Conservation (phyloP, 495 filamentous ascomycete genomes). For the Chaetomidium leptoderma region DNA sequence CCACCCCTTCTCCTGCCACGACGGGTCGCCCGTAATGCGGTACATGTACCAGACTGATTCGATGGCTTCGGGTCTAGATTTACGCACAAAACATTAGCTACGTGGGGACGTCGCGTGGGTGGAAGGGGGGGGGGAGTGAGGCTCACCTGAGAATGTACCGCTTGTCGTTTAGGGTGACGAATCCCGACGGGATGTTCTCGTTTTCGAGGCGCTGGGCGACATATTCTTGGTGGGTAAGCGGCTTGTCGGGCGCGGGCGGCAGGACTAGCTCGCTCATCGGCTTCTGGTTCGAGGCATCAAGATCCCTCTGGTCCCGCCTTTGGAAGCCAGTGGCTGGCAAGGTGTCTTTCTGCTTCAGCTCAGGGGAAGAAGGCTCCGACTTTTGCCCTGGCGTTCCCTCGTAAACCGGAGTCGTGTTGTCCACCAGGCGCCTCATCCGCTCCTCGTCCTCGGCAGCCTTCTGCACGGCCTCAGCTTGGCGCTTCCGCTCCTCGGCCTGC, state of each 20-base stretch:
- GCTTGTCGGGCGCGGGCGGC: conserved; percentile 34
- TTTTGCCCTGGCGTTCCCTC: background rate
- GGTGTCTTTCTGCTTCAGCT: conserved; percentile 13
- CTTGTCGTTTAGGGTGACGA: conserved; percentile 52
- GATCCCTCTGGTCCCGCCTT: background rate
- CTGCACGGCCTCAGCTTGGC: conserved; percentile 10
- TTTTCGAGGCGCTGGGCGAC: conserved; percentile 54
- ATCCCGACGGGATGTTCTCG: conserved; percentile 64
- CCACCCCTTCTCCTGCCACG: conserved; percentile 86
- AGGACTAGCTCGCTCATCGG: conserved; percentile 12
- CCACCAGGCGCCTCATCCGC: conserved; percentile 8
- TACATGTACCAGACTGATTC: conserved; percentile 96
- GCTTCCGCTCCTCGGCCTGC: conserved; percentile 8
- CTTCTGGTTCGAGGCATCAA: background rate
- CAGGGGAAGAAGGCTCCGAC: background rate
- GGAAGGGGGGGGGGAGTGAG: background rate
- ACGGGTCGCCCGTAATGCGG: conserved; percentile 75
- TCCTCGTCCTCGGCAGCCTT: conserved; percentile 19
- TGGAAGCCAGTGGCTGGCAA: background rate
- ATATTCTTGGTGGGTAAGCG: conserved; percentile 60
- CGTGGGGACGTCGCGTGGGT: background rate
- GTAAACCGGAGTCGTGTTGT: background rate
- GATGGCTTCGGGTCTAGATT: conserved; percentile 76
- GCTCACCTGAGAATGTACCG: conserved; percentile 75
- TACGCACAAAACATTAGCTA: conserved; percentile 16